Evolutionary conservation across 164 flowering plant genomes (phyloP).

Genomic region (Umbellularia californica): DNA sequence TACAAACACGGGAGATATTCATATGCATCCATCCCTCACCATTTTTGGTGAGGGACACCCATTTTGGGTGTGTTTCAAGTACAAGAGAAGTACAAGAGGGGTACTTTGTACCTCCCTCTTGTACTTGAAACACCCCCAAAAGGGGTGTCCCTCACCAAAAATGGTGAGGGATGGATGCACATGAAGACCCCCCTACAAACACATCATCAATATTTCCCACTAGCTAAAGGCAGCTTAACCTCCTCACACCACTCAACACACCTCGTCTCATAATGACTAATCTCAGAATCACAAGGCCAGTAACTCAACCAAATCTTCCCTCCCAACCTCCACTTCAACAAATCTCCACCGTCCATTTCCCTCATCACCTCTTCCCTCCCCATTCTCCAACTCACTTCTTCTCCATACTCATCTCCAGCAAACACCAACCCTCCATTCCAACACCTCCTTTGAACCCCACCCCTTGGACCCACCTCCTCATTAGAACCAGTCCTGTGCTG

Average conservation of each 20-base stretch:
- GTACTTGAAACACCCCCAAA: too few relatives aligned
- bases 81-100: too few relatives aligned
- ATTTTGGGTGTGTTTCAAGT: too few relatives aligned
- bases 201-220: too few relatives aligned
- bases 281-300: constrained; percentile 49
- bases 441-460: constrained; percentile 31
- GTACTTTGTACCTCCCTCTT: too few relatives aligned
- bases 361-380: constrained; percentile 21
- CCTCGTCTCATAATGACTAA: constrained; percentile 57
- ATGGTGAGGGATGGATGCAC: too few relatives aligned
- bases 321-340: constrained; percentile 87
- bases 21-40: too few relatives aligned
- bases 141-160: too few relatives aligned
- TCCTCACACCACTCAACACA: constrained; percentile 85
- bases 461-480: constrained; percentile 10
- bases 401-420: constrained; percentile 65
- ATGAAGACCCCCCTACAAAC: too few relatives aligned
- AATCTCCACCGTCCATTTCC: constrained; percentile 87
- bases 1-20: too few relatives aligned
- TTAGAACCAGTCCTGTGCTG: constrained; percentile 16
- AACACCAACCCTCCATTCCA: constrained; percentile 59
- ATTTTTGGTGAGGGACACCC: too few relatives aligned
- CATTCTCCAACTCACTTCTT: constrained; percentile 72
- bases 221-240: constrained; percentile 57
- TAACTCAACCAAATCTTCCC: constrained; percentile 75